A percentile compares a stretch with the other conserved stretches of the same genome.
Evolutionary conservation across 495 filamentous ascomycete genomes (phyloP).

Genomic region (Podospora tetraspora): DNA sequence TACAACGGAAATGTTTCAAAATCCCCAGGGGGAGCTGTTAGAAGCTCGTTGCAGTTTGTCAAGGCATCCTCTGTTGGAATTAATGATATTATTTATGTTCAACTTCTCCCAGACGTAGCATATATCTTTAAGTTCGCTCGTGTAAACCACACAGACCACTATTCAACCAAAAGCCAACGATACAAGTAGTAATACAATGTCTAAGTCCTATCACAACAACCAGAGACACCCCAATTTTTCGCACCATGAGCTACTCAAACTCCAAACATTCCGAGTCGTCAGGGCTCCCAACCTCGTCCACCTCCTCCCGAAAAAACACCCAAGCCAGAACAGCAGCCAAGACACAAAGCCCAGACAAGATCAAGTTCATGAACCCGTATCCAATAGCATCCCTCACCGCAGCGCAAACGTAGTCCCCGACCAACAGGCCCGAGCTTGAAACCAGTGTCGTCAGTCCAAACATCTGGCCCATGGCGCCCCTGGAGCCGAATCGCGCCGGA

Average conservation of each 20-base stretch:
- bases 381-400: conserved; percentile 1
- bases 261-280: neutral
- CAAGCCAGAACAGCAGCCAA: conserved; percentile 4
- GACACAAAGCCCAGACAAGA: conserved; percentile 1
- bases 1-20: neutral
- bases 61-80: neutral
- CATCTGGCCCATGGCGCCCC: conserved; percentile 13
- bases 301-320: conserved; percentile 3
- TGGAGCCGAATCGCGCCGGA: conserved; percentile 7
- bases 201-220: neutral
- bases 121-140: neutral
- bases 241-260: neutral
- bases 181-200: neutral
- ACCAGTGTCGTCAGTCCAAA: conserved; percentile 12
- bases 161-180: neutral
- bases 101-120: neutral
- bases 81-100: neutral
- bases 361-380: conserved; percentile 6
- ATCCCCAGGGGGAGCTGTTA: too few relatives aligned
- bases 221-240: neutral
- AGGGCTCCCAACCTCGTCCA: neutral
- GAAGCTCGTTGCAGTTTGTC: neutral
- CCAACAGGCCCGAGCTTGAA: conserved; percentile 9
- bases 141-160: neutral
- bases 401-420: conserved; percentile 7